These are phyloP conservation scores for Tremella mesenterica DNA, from an alignment of 768 basidiomycete species.

Conservation along the genomic window DNA sequence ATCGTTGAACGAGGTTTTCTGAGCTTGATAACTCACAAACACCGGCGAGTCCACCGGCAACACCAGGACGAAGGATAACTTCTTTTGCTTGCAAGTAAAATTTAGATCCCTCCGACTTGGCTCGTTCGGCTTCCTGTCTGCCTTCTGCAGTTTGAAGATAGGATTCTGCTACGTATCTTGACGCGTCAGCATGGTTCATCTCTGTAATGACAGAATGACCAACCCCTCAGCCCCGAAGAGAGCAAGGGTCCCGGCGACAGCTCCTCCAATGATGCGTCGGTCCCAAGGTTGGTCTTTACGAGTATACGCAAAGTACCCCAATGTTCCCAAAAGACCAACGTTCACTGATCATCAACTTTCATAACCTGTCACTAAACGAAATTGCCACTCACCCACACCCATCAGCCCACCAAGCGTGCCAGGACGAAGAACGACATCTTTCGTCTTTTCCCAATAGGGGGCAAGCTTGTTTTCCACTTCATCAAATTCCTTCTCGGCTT, in stretches of 20 bases:
- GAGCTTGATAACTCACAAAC: conserved; percentile 47
- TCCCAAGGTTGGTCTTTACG: conserved; percentile 51
- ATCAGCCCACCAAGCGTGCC: conserved; percentile 64
- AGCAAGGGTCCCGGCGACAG: conserved; percentile 37
- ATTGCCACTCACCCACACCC: conserved; percentile 53
- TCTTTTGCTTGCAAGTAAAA: conserved; percentile 55
- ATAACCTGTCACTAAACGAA: neutral
- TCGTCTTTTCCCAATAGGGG: conserved; percentile 49
- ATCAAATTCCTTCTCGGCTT: conserved; percentile 43
- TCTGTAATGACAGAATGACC: conserved; percentile 2
- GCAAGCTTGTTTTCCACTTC: conserved; percentile 35
- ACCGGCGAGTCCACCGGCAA: conserved; percentile 59
- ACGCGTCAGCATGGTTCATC: neutral
- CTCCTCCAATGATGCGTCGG: conserved; percentile 37
- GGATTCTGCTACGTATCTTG: conserved; percentile 57
- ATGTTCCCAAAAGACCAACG: conserved; percentile 57
- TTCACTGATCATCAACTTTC: conserved; percentile 51
- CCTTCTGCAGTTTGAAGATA: conserved; percentile 57
- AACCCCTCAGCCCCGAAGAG: conserved; percentile 42
- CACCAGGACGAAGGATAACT: conserved; percentile 56
- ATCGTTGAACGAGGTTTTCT: neutral
- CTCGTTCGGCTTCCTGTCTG: conserved; percentile 54
- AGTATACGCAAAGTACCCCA: conserved; percentile 59
- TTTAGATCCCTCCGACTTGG: conserved; percentile 49
- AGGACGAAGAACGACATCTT: conserved; percentile 55